phyloP scores from a whole-genome alignment of 2,329 filamentous ascomycete species.

The Aureobasidium lini region DNA sequence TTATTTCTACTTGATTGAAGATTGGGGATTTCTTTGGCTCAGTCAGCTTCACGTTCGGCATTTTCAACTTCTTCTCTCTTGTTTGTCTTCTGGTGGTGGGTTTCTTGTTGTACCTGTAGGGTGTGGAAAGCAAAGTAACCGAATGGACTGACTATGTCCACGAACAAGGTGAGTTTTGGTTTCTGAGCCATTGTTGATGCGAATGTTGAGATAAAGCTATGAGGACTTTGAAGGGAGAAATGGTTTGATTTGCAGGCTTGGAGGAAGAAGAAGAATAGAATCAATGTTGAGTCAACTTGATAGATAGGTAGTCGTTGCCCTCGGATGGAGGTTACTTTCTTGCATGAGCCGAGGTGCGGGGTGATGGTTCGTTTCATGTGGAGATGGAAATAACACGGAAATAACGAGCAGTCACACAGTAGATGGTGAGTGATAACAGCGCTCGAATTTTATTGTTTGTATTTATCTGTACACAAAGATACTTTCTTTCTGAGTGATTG shows the following conservation, averaged over 20 bases:
- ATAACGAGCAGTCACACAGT: background rate
- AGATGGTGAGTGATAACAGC: too few relatives aligned
- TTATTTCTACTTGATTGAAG: constrained; percentile 48
- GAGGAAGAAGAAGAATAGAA: background rate
- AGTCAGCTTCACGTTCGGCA: background rate
- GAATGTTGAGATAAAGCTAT: background rate
- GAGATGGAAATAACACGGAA: background rate
- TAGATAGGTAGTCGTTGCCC: background rate
- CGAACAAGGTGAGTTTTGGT: constrained; percentile 48
- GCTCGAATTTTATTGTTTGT: too few relatives aligned
- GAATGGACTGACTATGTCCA: constrained; percentile 55
- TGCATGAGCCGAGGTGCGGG: constrained; percentile 10
- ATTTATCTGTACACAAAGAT: too few relatives aligned
- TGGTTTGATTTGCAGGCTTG: too few relatives aligned
- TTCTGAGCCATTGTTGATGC: background rate
- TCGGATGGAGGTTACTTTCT: constrained; percentile 6
- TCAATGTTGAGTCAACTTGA: background rate
- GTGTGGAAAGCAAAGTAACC: constrained; percentile 53
- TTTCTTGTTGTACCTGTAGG: constrained; percentile 37
- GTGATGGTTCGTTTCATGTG: background rate
- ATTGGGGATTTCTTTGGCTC: constrained; percentile 44
- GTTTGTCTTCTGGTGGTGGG: background rate
- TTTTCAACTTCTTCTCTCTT: too few relatives aligned
- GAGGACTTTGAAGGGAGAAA: background rate
- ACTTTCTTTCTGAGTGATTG: too few relatives aligned